phyloP scores from a whole-genome alignment of 129 eudicot species.

The Saussurea involucrata region DNA sequence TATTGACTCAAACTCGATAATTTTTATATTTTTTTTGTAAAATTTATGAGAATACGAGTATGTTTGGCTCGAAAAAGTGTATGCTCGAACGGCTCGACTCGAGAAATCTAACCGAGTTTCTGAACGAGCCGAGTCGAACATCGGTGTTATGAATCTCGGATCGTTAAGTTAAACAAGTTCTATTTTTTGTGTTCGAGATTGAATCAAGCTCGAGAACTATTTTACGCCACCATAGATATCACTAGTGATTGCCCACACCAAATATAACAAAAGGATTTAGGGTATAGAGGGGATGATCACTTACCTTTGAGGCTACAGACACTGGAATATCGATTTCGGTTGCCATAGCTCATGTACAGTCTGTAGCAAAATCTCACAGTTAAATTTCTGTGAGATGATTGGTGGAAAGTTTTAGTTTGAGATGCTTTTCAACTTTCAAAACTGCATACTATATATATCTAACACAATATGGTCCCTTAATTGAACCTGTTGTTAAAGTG shows the following conservation, averaged over 20 bases:
- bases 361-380: constrained; percentile 21
- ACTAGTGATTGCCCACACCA: constrained; percentile 2
- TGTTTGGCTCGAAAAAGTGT: too few species aligned
- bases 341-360: constrained; percentile 30
- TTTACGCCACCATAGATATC: not conserved
- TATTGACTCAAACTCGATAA: not conserved
- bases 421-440: constrained; percentile 32
- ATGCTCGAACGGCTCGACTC: not conserved
- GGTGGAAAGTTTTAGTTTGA: constrained; percentile 11
- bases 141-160: not conserved
- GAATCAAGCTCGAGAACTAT: not conserved
- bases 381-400: constrained; percentile 21
- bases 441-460: constrained; percentile 26
- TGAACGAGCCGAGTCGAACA: not conserved
- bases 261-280: not conserved
- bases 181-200: not conserved
- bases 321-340: constrained; percentile 22
- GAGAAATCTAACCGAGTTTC: not conserved
- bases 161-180: not conserved
- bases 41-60: not conserved
- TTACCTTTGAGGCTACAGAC: constrained; percentile 21
- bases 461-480: constrained; percentile 26
- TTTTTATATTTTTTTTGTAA: not conserved
- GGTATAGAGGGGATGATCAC: constrained; percentile 6
- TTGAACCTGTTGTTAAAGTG: constrained; percentile 21